Evolutionary conservation across 164 flowering plant species (phyloP), one percentile per base, ranked within the genome.

Genomic region (Kalanchoe fedtschenkoi): DNA sequence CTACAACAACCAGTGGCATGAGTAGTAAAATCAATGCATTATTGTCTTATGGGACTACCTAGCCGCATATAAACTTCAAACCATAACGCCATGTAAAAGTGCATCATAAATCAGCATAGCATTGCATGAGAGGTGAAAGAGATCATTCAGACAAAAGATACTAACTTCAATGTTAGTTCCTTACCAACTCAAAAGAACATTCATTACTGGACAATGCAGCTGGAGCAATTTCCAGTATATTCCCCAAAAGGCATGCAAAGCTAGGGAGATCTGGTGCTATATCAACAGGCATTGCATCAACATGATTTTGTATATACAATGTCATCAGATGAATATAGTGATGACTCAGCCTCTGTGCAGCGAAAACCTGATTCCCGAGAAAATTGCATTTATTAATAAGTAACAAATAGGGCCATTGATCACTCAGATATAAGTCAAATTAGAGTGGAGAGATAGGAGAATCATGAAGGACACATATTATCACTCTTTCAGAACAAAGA

Each of bases 201-300:
- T 72, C 75, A 60, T 84, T 80, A 72, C 70, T 85, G 56, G 95
- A 77, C 21, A 93, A 71, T 66, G 84, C 76, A 66, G 63, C 62
- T 47, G 78, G 72, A 70, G 87, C 85, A 66, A 74, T 69, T 80
- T 93, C 99, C 70, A 88, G 70, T 15, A 82, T 65, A 76, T 93
- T 93, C 53, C 93, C 99, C 62, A 93, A 89, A 65, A 93, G 85
- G 75, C 97, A 93, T 37, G 92, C 99, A 80, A 76, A 80, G 62
- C 89, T 80, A 61, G 99, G 96, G 75, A 75, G 78, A 22, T 81
- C 89, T 28, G 63, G 62, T 26, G 95, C 75, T 34, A 70, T 38
- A 75, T 88, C 95, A 66, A 47, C 66, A 13, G 95, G 95, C 33
- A 95, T 79, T 64, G 78, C 69, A 77, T 77, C 75, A 26, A 69